Evolutionary conservation across 129 eudicot genomes (phyloP), one percentile per base, ranked within the genome.

Genomic region (Flaveria ramosissima): DNA sequence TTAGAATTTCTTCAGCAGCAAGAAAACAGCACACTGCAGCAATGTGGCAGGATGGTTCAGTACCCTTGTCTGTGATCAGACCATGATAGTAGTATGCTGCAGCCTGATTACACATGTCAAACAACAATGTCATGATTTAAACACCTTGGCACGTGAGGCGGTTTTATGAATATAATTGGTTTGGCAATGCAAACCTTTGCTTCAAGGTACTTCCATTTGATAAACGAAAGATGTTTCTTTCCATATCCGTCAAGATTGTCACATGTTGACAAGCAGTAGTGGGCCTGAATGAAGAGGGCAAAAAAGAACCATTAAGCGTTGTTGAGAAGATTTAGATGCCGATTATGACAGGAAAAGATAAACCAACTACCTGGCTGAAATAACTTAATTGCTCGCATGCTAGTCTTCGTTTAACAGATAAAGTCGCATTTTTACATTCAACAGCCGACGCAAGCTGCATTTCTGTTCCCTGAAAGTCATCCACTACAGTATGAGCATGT

Each of bases 51-150:
- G 92, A 83, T 63, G 97, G 94, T 82, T 89, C 96, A 1, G 85
- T 83, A 24, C 96, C 93, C 85, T 91, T 89, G 78, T 94, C 97
- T 1, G 84, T 73, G 32, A 94, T 88, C 67, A 91, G 69, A 30
- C 93, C 97, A 78, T 94, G 96, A 81, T 85, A 94, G 76, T 91
- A 91, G 83, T 94, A 94, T 32, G 99, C 96, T 75, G 96, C 96
- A 83, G 96, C 97, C 98, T 94, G 77, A 39, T 15, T 90, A 70
- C 79, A 62, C 53, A 56, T 10, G 15, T 62, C 57, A 56, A 56
- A 61, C 36, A 55, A 47, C 56, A 36, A 11, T 73, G 62, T 81
- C 45, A 66, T 61, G 56, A 30, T 32, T 57, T 1, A 9, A 21
- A 42, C 45, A 68, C 24, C 10, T 67, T 67, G 41, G 36, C 17